Evolutionary conservation across 805 yeast species (phyloP).

Genomic region (Barnettozyma pratensis): DNA sequence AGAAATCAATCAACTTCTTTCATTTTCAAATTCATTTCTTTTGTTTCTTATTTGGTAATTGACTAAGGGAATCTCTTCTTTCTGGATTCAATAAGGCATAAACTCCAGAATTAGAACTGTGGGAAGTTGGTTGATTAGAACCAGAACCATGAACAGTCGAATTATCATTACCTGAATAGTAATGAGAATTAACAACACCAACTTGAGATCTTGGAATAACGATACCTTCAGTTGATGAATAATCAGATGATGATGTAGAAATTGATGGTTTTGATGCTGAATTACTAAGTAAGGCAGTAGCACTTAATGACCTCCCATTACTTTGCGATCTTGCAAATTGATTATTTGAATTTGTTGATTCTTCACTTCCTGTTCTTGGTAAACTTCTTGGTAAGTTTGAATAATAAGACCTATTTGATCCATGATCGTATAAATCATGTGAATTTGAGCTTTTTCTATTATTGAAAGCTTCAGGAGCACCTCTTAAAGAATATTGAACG

Average conservation of each 20-base stretch:
- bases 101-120: slow-evolving; percentile 17
- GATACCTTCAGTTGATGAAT: too few relatives aligned
- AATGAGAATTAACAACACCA: too few relatives aligned
- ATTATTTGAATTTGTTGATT: background rate
- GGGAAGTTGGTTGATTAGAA: background rate
- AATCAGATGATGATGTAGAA: too few relatives aligned
- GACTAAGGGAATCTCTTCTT: slow-evolving; percentile 12
- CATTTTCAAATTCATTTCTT: background rate
- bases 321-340: too few relatives aligned
- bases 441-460: slow-evolving; percentile 23
- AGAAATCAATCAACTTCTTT: too few relatives aligned
- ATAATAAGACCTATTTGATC: background rate
- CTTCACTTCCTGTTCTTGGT: slow-evolving; percentile 9
- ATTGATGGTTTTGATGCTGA: background rate
- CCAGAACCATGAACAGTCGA: background rate
- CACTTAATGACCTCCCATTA: too few relatives aligned
- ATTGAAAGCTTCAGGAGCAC: slow-evolving; percentile 6
- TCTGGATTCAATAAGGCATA: slow-evolving; percentile 24
- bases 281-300: background rate
- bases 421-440: slow-evolving; percentile 9
- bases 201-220: background rate
- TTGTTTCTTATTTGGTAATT: slow-evolving; percentile 2
- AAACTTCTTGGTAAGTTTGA: slow-evolving; percentile 24
- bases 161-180: background rate
- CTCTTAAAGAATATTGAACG: slow-evolving; percentile 9